Evolutionary conservation across 208 protist species (phyloP).

Genomic region (Leishmania gerbilli): DNA sequence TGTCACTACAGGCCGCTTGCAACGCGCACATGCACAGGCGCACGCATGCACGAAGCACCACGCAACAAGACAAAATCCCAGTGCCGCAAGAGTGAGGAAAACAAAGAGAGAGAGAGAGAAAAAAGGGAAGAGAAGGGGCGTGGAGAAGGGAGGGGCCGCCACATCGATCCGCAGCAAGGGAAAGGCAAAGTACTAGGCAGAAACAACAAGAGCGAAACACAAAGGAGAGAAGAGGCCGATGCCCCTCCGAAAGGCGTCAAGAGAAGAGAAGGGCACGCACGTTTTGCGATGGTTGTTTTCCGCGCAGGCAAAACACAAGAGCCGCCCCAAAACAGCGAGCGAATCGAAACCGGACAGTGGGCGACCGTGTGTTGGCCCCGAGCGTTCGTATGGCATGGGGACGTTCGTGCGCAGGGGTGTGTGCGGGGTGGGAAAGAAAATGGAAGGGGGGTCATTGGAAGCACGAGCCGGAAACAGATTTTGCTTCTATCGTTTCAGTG

Average conservation of each 20-base stretch:
- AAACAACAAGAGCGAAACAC: not conserved
- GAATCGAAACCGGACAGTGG: not conserved
- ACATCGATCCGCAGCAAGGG: not conserved
- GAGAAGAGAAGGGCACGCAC: not conserved
- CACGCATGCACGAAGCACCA: not conserved
- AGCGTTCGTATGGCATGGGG: too few species aligned
- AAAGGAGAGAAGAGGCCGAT: not conserved
- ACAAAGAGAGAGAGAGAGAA: not conserved
- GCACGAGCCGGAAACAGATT: not conserved
- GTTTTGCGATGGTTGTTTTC: too few species aligned
- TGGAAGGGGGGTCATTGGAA: not conserved
- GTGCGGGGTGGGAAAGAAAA: not conserved
- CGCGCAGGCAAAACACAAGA: not conserved
- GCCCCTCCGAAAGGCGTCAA: not conserved
- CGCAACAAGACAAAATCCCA: not conserved
- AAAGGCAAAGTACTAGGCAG: not conserved
- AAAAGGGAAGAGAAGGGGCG: not conserved
- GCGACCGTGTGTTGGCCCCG: too few species aligned
- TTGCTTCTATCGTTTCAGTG: too few species aligned
- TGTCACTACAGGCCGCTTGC: too few species aligned
- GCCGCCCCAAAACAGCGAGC: not conserved
- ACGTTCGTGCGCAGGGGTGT: not conserved
- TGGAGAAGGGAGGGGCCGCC: not conserved
- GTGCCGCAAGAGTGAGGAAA: not conserved
- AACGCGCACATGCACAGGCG: not conserved